A percentile compares a stretch with the other conserved stretches of the same genome.
Conservation (phyloP, 345 rosid species). For the Linum tenue region DNA sequence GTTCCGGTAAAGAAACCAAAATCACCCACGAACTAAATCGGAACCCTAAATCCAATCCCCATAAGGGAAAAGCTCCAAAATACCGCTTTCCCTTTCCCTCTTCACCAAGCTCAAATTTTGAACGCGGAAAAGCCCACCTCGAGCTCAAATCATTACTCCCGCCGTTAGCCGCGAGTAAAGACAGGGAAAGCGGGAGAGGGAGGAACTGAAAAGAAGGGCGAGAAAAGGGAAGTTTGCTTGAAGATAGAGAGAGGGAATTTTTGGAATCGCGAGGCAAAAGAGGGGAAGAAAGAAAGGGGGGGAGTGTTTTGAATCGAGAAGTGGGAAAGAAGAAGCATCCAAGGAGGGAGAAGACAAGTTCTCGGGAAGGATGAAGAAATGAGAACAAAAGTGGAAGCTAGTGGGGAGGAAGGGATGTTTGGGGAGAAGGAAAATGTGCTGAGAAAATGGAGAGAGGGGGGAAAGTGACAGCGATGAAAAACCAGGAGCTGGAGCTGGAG, state of each 20-base stretch:
- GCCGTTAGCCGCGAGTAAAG: neutral
- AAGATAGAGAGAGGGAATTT: neutral
- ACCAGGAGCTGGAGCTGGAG: neutral
- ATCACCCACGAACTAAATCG: no score
- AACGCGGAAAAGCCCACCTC: neutral
- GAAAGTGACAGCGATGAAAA: conserved; percentile 1
- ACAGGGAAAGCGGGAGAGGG: neutral
- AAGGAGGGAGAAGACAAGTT: neutral
- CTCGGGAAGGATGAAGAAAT: neutral
- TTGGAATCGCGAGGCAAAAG: neutral
- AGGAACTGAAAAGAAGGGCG: neutral
- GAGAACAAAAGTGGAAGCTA: neutral
- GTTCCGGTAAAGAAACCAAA: no score
- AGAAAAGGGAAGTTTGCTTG: neutral
- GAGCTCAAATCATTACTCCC: neutral
- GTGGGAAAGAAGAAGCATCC: no score
- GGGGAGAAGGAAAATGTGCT: conserved; percentile 13
- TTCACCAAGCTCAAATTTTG: neutral
- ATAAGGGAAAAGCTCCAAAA: neutral
- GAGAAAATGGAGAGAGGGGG: neutral
- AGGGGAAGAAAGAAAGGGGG: neutral
- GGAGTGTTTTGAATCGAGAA: no score
- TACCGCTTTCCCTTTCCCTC: no score
- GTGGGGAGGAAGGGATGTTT: conserved; percentile 4
- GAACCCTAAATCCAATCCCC: no score